Percentiles rank a stretch among this genome's conserved stretches.
These are phyloP conservation scores for Fusarium longipes DNA, from an alignment of 2,329 filamentous ascomycete species.

Conservation along the genomic window DNA sequence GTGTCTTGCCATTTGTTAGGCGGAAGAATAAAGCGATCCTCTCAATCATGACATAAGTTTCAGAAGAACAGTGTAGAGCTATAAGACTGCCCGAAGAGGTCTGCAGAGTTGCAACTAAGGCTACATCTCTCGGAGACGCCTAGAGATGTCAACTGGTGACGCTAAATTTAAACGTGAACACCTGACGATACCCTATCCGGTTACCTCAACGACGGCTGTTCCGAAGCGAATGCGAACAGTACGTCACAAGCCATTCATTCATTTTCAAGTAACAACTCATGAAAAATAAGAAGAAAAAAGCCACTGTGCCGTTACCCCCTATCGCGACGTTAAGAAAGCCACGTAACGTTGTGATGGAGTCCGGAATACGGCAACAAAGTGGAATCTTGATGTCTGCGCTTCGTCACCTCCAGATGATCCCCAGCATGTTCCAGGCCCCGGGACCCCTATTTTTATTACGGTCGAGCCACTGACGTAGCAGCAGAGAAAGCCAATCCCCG, in stretches of 20 bases:
- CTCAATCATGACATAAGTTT: background rate
- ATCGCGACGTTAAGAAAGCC: background rate
- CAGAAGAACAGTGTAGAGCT: no score
- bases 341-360: constrained; percentile 2
- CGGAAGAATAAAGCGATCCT: background rate
- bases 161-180: no score
- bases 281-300: no score
- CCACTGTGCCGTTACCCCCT: constrained; percentile 12
- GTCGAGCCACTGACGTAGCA: constrained; percentile 1
- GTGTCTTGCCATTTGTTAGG: background rate
- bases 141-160: no score
- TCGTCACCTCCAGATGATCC: background rate
- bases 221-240: no score
- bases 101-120: no score
- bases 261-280: no score
- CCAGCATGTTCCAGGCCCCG: background rate
- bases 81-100: no score
- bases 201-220: no score
- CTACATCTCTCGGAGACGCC: no score
- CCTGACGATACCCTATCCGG: no score
- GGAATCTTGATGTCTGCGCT: background rate
- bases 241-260: no score
- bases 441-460: constrained; percentile 11
- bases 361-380: constrained; percentile 19
- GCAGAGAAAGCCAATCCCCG: constrained; percentile 1